These are phyloP conservation scores for Coelastrella sp. DNA, from an alignment of 139 green algal genomes.

Conservation along the genomic window DNA sequence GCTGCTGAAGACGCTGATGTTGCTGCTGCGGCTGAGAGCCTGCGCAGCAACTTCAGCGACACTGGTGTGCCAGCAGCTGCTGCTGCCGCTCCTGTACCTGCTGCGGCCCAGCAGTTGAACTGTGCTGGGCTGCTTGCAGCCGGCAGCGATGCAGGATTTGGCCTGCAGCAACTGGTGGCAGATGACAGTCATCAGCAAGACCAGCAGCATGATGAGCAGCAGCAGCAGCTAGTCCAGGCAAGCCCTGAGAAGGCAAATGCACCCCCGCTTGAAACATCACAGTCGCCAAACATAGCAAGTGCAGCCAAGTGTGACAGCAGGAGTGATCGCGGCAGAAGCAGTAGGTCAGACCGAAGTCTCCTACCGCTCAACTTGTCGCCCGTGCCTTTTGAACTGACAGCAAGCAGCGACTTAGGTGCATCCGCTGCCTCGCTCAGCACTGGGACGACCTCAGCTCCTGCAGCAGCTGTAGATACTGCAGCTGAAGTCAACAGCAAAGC, in stretches of 20 bases:
- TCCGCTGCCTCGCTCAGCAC: neutral
- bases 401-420: neutral
- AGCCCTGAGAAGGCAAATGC: neutral
- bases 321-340: neutral
- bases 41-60: slow-evolving; percentile 23
- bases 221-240: slow-evolving; percentile 21
- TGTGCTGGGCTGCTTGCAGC: neutral
- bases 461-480: neutral
- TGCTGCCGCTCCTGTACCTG: neutral
- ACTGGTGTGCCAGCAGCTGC: no score
- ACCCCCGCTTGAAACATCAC: neutral
- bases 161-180: neutral
- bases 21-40: slow-evolving; percentile 13
- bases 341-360: neutral
- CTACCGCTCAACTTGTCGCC: slow-evolving; percentile 29
- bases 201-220: neutral
- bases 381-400: slow-evolving; percentile 19
- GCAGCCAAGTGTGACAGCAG: neutral
- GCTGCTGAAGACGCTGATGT: neutral
- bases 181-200: no score
- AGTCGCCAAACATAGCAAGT: slow-evolving; percentile 2
- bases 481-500: neutral
- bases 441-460: neutral
- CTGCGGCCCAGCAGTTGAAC: neutral
- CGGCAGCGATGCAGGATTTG: neutral